Conservation (phyloP, 306 rosid species). For the Trifolium fragiferum region DNA sequence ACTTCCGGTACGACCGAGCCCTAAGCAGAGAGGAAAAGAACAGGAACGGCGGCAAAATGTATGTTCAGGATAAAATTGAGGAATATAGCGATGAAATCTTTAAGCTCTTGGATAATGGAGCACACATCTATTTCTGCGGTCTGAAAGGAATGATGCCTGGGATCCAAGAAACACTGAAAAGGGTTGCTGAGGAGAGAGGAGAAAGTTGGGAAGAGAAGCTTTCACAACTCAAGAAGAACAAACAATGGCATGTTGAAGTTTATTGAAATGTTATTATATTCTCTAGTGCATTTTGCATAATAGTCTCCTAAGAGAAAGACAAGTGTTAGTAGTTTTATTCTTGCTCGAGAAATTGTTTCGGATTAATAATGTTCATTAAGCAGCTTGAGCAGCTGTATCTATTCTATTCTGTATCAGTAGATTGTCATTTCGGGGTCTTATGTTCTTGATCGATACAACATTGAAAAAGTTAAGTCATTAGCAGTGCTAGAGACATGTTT, state of each 20-base stretch:
- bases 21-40: constrained; percentile 94
- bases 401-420: constrained; percentile 46
- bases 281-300: neutral
- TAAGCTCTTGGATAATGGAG: constrained; percentile 79
- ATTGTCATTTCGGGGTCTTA: constrained; percentile 21
- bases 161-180: constrained; percentile 90
- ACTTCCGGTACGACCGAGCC: constrained; percentile 77
- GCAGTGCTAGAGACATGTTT: constrained; percentile 19
- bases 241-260: constrained; percentile 99
- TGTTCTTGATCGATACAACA: constrained; percentile 41
- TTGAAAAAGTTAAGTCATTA: constrained; percentile 17
- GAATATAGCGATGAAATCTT: constrained; percentile 91
- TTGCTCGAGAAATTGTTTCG: constrained; percentile 26
- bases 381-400: constrained; percentile 38
- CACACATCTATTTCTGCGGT: constrained; percentile 97
- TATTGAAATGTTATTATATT: constrained; percentile 56
- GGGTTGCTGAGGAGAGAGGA: constrained; percentile 85
- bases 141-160: constrained; percentile 99
- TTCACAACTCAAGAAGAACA: constrained; percentile 89
- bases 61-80: constrained; percentile 97
- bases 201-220: constrained; percentile 95
- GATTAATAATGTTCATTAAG: constrained; percentile 42
- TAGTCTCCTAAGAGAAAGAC: neutral
- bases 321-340: neutral
- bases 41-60: constrained; percentile 92